Evolutionary conservation across 1,139 yeast species (phyloP), one percentile per base, ranked within the genome.

Genomic region (Geotrichum aggregatum): DNA sequence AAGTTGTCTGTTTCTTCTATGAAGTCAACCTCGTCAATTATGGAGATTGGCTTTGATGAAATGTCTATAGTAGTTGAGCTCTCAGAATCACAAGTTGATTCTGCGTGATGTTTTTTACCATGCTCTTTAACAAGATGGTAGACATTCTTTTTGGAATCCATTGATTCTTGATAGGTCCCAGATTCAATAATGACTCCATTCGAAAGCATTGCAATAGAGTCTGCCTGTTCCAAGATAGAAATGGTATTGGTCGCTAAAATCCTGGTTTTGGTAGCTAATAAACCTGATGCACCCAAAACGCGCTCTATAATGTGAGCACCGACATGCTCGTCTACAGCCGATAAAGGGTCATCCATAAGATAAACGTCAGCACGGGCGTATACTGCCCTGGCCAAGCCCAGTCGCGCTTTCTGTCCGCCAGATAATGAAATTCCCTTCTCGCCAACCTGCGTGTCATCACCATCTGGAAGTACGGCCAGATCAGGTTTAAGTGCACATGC

Each of bases 331-430:
- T 88, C 94, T 28, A 88, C 92, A 14, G 96, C 92, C 63, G 89
- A 81, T 56, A 88, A 74, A 3, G 84, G 76, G 62, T 86, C 96
- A 68, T 88, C 96, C 54, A 88, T 71, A 43, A 88, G 70, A 62
- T 84, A 86, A 18, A 88, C 76, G 64, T 88, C 96, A 0, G 95
- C 86, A 52, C 95, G 75, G 3, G 94, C 77, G 64, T 87, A 88
- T 1, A 88, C 94, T 1, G 96, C 95, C 63, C 96, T 77, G 0
- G 96, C 96, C 52, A 88, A 74, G 10, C 92, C 79, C 30, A 88
- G 76, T 63, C 96, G 78, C 0, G 96, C 95, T 71, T 87, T 88
- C 67, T 88, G 96, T 19, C 96, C 96, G 48, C 96, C 96, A 19
- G 94, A 84, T 50, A 88, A 74, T 1, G 95, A 83, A 50, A 88